phyloP scores from a whole-genome alignment of 208 protist species.

The Wallacemonas sp. region DNA sequence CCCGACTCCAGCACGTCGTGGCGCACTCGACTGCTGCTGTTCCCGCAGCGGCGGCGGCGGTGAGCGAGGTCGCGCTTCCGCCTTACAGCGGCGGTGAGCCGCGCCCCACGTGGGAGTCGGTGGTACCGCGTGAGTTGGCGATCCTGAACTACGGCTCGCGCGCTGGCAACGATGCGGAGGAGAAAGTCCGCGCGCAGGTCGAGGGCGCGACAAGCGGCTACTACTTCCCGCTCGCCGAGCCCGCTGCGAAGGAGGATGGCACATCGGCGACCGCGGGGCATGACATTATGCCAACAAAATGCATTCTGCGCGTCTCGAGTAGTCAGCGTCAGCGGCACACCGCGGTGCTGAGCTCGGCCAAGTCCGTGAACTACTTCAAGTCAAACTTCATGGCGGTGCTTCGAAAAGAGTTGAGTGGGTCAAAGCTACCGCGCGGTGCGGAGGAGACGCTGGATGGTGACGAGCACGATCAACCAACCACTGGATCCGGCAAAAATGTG shows the following conservation, averaged over 20 bases:
- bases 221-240: conserved; percentile 34
- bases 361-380: conserved; percentile 77
- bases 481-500: conserved; percentile 6
- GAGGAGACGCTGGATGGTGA: neutral
- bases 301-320: conserved; percentile 67
- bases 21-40: conserved; percentile 8
- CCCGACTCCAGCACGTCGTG: conserved; percentile 32
- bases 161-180: neutral
- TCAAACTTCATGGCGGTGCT: conserved; percentile 72
- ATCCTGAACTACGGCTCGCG: neutral
- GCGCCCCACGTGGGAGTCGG: neutral
- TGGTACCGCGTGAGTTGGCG: conserved; percentile 1
- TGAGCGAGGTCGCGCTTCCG: neutral
- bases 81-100: neutral
- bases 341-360: conserved; percentile 41
- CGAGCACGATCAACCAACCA: conserved; percentile 4
- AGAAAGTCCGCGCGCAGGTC: conserved; percentile 8
- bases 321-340: conserved; percentile 69
- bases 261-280: neutral
- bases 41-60: neutral
- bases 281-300: conserved; percentile 56
- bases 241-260: conserved; percentile 4
- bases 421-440: conserved; percentile 43
- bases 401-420: conserved; percentile 59
- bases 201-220: conserved; percentile 11